Evolutionary conservation across 257 asterid genomes (phyloP), one percentile per base, ranked within the genome.

Genomic region (Ajuga chamaepitys): DNA sequence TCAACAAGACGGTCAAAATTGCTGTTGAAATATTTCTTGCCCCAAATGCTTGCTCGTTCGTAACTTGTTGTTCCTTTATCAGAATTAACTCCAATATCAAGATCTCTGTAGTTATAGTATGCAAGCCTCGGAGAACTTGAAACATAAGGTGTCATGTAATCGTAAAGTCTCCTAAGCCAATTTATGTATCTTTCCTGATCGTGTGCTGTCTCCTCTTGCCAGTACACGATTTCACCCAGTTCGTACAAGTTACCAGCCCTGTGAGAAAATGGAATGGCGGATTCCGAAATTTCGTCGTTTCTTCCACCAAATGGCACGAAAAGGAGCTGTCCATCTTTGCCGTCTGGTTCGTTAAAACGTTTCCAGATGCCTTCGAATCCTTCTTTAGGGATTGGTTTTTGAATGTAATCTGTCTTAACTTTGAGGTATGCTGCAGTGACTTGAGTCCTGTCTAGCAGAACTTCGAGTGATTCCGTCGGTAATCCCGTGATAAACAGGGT

Each of bases 221-320:
- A 74, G 4, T n/a, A 22, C 6, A 56, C 57, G 9, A 47, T 5
- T 21, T 67, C 17, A 3, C 46, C 44, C 11, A 73, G 28, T 14
- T 67, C 22, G 38, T n/a, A 67, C 3, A 67, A 0, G 16, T 62
- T 67, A 0, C 75, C 75, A 4, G 75, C 72, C 21, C 79, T 63
- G 32, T 74, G 68, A 3, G 79, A 75, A 18, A 69, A 74, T 0
- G 75, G 79, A 35, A 26, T 35, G 14, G 60, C 54, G 20, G 60
- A 56, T 4, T 34, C 56, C 0, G 79, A 18, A 25, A 74, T 56
- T 25, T 74, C 75, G n/a, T 7, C 58, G 72, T 68, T 61, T 68
- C 51, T 46, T 41, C 74, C 78, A 3, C 71, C 78, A n/a, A 67
- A 74, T 0, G 78, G 78, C 4, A 20, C 44, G 2, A 62, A 53